Evolutionary conservation across 78 protist genomes (phyloP).

Genomic region (Pelomyxa schiedti): DNA sequence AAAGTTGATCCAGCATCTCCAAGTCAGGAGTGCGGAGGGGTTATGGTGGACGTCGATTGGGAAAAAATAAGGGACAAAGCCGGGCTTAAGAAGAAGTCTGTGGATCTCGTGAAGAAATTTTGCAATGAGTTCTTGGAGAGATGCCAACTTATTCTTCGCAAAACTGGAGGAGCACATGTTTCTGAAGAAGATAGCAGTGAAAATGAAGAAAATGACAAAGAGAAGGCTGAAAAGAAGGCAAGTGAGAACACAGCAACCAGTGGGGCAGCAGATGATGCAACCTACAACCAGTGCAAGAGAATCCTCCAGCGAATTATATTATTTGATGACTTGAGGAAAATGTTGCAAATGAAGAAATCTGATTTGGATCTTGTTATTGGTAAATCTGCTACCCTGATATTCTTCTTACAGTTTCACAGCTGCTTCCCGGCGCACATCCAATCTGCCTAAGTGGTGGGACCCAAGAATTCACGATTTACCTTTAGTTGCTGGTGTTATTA

Average conservation of each 20-base stretch:
- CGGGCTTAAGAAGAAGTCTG: slow-evolving; percentile 26
- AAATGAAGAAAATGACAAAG: not conserved
- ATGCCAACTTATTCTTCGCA: slow-evolving; percentile 9
- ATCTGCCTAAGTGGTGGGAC: slow-evolving; percentile 40
- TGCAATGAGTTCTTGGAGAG: slow-evolving; percentile 13
- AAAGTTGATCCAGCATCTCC: slow-evolving; percentile 20
- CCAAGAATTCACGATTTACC: slow-evolving; percentile 22
- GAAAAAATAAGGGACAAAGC: slow-evolving; percentile 38
- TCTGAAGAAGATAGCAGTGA: not conserved
- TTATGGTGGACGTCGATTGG: slow-evolving; percentile 10
- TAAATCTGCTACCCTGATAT: no score
- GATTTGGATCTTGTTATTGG: no score
- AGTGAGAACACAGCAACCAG: slow-evolving; percentile 3
- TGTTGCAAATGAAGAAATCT: no score
- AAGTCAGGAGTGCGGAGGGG: slow-evolving; percentile 35
- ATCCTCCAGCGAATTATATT: slow-evolving; percentile 24
- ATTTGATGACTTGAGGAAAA: slow-evolving; percentile 2
- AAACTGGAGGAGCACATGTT: not conserved
- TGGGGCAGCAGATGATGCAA: slow-evolving; percentile 6
- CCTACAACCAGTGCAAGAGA: slow-evolving; percentile 38
- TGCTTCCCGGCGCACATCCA: slow-evolving; percentile 2
- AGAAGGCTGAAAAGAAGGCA: not conserved
- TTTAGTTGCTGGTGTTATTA: slow-evolving; percentile 15
- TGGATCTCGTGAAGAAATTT: slow-evolving; percentile 21
- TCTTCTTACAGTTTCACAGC: no score